Evolutionary conservation across 192 early-diverging fungal species (phyloP).

Genomic region (Lobosporangium transversale): DNA sequence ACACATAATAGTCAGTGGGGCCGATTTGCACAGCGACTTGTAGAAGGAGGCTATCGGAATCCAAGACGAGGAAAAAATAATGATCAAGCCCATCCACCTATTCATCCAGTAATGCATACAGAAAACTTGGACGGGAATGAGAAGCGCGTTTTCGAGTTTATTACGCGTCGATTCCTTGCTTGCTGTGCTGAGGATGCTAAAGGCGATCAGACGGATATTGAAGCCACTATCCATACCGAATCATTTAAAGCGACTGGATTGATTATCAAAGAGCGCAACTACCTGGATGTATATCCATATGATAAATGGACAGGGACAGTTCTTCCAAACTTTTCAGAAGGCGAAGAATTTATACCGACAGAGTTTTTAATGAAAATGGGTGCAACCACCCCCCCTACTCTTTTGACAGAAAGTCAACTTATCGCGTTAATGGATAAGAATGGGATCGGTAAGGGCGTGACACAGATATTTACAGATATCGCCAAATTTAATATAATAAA

Average conservation of each 20-base stretch:
- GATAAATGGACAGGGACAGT: conserved; percentile 85
- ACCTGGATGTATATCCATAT: conserved; percentile 92
- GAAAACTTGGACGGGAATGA: conserved; percentile 65
- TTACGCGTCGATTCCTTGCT: conserved; percentile 88
- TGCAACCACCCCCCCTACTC: conserved; percentile 73
- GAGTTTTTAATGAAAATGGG: conserved; percentile 73
- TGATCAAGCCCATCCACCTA: conserved; percentile 98
- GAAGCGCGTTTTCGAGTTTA: conserved; percentile 84
- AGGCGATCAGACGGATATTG: conserved; percentile 84
- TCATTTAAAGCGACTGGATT: conserved; percentile 81
- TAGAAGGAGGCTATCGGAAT: conserved; percentile 70
- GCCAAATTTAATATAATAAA: too few relatives aligned
- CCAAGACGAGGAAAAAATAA: conserved; percentile 88
- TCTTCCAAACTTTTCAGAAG: conserved; percentile 75
- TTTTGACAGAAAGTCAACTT: conserved; percentile 87
- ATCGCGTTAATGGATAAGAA: conserved; percentile 93
- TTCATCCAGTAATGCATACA: conserved; percentile 80
- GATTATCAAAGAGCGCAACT: conserved; percentile 85
- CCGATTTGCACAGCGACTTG: conserved; percentile 57
- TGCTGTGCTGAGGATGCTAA: conserved; percentile 92
- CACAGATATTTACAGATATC: background rate
- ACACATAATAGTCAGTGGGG: conserved; percentile 27
- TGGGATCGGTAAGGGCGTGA: conserved; percentile 77
- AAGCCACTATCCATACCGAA: conserved; percentile 77
- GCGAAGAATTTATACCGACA: conserved; percentile 76